Conservation (phyloP, 2,329 filamentous ascomycete species). For the Verticillium isaacii region DNA sequence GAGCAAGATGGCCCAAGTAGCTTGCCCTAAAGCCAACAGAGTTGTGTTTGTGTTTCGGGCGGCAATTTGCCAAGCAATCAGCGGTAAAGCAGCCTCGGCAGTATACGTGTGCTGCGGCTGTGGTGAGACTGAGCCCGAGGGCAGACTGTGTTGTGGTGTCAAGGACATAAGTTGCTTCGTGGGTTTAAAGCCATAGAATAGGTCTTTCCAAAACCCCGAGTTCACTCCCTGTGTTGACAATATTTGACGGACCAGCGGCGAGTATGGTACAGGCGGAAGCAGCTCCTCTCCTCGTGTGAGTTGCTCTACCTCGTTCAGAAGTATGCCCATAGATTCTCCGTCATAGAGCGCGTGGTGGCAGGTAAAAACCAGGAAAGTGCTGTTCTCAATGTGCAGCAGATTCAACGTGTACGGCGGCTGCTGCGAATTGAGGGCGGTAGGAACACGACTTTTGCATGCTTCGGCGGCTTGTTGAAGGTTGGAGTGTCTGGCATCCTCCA, state of each 20-base stretch:
- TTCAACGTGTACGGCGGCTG: slow-evolving; percentile 41
- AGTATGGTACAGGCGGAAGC: slow-evolving; percentile 48
- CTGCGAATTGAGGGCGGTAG: slow-evolving; percentile 36
- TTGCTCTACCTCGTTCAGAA: slow-evolving; percentile 67
- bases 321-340: slow-evolving; percentile 65
- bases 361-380: slow-evolving; percentile 39
- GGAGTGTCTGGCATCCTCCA: background rate
- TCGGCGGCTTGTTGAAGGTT: slow-evolving; percentile 29
- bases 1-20: slow-evolving; percentile 66
- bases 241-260: slow-evolving; percentile 59
- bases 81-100: too few species aligned
- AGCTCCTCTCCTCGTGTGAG: slow-evolving; percentile 45
- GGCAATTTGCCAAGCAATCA: background rate
- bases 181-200: slow-evolving; percentile 46
- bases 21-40: slow-evolving; percentile 64
- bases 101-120: background rate
- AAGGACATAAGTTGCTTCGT: slow-evolving; percentile 2
- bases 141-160: background rate
- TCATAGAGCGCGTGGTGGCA: slow-evolving; percentile 86
- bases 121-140: background rate
- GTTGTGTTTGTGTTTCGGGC: slow-evolving; percentile 32
- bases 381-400: slow-evolving; percentile 26
- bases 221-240: slow-evolving; percentile 40
- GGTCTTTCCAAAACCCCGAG: slow-evolving; percentile 61
- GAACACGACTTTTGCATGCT: slow-evolving; percentile 32